Evolutionary conservation across 805 yeast genomes (phyloP).

Genomic region (Candida odintsovae): DNA sequence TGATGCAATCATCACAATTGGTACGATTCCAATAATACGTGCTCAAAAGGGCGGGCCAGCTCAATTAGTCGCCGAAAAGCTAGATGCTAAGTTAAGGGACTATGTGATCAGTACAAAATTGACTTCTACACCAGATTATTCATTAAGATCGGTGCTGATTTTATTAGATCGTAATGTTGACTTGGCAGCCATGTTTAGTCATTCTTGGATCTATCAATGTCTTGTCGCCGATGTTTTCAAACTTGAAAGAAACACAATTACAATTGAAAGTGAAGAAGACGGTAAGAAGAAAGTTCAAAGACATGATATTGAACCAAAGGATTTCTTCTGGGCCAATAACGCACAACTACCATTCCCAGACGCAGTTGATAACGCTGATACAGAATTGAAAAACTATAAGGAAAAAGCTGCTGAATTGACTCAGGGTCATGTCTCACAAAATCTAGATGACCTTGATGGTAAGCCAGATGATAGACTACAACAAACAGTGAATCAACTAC

Average conservation of each 20-base stretch:
- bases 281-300: constrained; percentile 41
- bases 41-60: constrained; percentile 94
- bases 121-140: constrained; percentile 18
- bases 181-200: constrained; percentile 89
- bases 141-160: constrained; percentile 70
- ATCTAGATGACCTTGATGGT: constrained; percentile 70
- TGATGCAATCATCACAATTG: constrained; percentile 71
- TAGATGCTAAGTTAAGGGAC: constrained; percentile 81
- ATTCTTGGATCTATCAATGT: constrained; percentile 97
- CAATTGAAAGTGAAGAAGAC: constrained; percentile 40
- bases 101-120: constrained; percentile 63
- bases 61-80: constrained; percentile 81
- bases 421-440: constrained; percentile 59
- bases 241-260: constrained; percentile 76
- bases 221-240: constrained; percentile 90
- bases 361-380: constrained; percentile 95
- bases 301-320: constrained; percentile 88
- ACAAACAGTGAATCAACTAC: constrained; percentile 86
- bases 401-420: constrained; percentile 86
- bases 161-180: constrained; percentile 86
- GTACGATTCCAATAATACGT: constrained; percentile 82
- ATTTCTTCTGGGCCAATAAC: constrained; percentile 86
- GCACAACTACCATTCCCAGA: constrained; percentile 92
- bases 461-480: constrained; percentile 52
- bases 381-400: constrained; percentile 74